Evolutionary conservation across 2,329 filamentous ascomycete species (phyloP).

Genomic region (Diplodia corticola): DNA sequence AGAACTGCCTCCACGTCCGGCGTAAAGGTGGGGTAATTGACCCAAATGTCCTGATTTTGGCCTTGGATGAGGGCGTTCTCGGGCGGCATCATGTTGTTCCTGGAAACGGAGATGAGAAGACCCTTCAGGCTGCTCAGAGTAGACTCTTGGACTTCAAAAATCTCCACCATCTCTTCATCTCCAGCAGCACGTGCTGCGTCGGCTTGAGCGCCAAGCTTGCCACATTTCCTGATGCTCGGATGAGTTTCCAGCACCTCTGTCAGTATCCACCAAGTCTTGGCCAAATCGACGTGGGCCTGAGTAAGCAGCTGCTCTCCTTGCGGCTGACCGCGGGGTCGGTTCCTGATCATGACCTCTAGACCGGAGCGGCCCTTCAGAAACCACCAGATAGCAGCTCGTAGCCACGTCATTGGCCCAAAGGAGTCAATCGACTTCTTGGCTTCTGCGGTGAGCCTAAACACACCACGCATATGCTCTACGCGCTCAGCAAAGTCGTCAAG

Average conservation of each 20-base stretch:
- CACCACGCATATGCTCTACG: constrained; percentile 70
- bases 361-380: constrained; percentile 78
- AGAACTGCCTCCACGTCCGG: constrained; percentile 71
- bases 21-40: constrained; percentile 72
- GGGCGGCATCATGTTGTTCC: constrained; percentile 73
- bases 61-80: constrained; percentile 68
- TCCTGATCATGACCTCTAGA: constrained; percentile 71
- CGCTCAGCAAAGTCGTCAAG: constrained; percentile 69
- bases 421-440: constrained; percentile 65
- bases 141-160: constrained; percentile 53
- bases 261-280: constrained; percentile 82
- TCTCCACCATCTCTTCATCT: constrained; percentile 47
- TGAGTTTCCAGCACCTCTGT: constrained; percentile 44
- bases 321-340: constrained; percentile 53
- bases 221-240: constrained; percentile 33
- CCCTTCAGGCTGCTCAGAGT: constrained; percentile 69
- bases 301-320: constrained; percentile 53
- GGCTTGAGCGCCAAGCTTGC: constrained; percentile 32
- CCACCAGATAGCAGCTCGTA: constrained; percentile 82
- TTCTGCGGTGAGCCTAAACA: constrained; percentile 78
- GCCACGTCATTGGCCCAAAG: constrained; percentile 66
- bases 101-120: constrained; percentile 77
- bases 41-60: constrained; percentile 79
- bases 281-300: constrained; percentile 82
- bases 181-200: constrained; percentile 47